Conservation (phyloP, 805 yeast genomes). For the Maudiozyma turicensis region DNA sequence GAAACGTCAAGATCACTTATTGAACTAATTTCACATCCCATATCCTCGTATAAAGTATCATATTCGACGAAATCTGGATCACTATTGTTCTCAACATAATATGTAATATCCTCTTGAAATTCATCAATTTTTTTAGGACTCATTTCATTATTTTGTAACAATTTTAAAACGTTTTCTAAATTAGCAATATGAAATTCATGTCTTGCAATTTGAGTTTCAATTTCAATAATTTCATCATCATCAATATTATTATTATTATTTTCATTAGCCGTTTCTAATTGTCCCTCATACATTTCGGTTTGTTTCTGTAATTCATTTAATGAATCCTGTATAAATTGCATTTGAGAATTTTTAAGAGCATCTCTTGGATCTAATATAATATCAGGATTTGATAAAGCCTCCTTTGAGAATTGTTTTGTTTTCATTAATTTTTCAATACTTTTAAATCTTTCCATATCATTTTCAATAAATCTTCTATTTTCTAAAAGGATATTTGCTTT, state of each 20-base stretch:
- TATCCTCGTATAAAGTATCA: constrained; percentile 82
- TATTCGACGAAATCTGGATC: constrained; percentile 91
- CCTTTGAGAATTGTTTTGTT: constrained; percentile 88
- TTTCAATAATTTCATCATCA: background rate
- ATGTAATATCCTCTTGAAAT: constrained; percentile 80
- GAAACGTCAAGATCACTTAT: too few relatives aligned
- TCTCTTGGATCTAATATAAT: constrained; percentile 65
- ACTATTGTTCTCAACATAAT: constrained; percentile 88
- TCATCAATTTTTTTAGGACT: constrained; percentile 68
- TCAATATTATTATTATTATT: constrained; percentile 29
- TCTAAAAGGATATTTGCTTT: constrained; percentile 67
- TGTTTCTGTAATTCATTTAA: constrained; percentile 78
- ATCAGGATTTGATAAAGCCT: constrained; percentile 70
- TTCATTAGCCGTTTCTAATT: constrained; percentile 56
- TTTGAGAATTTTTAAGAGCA: constrained; percentile 64
- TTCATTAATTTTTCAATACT: constrained; percentile 89
- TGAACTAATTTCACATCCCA: constrained; percentile 38
- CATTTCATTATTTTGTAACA: constrained; percentile 70
- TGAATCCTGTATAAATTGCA: constrained; percentile 56
- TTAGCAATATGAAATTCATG: constrained; percentile 70
- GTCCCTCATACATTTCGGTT: constrained; percentile 64
- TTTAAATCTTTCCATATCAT: constrained; percentile 91
- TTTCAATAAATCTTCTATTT: constrained; percentile 57
- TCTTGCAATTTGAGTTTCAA: constrained; percentile 42
- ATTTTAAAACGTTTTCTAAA: constrained; percentile 67